Base-by-base conservation (phyloP, 202 grass and related monocot species). In the Hordeum pubiflorum region DNA sequence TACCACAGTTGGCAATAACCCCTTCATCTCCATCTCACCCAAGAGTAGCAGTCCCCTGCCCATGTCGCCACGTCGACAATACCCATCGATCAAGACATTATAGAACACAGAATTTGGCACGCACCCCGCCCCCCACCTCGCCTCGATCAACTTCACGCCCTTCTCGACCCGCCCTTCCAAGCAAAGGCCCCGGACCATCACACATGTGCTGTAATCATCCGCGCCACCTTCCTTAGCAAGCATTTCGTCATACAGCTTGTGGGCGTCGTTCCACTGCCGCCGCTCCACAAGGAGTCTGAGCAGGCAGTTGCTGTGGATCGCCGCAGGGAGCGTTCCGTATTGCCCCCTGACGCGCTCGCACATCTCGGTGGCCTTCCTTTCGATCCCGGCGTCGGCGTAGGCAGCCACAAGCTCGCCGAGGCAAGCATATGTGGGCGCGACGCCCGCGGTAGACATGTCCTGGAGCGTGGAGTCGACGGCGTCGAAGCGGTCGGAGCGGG, bases 181-280 rank as follows among this genome's bases (percentile, higher is more conserved):
- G 70, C 93, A 97, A 79, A 89, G 31, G 36, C 93, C 88, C 3
- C 84, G 64, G 43, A 89, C 86, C 74, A 97, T 69, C 44, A 91
- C 88, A 48, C 61, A 89, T 1, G 93, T 90, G 74, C 63, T 97
- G 79, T 91, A 93, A 39, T 88, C 79, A 82, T 97, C 82, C 1
- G 84, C 82, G 10, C 87, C 89, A 6, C 21, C 68, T 7, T 85
- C 76, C 80, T 34, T 74, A 0, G 62, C 43, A 29, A 97, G 86
- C 87, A 97, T 93, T 88, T 93, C 89, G 56, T 80, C 91, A 54
- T 88, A 91, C 78, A 93, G 46, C 85, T 80, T 75, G 39, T 27
- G 75, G 17, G 87, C 91, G 22, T 63, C 27, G 72, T 83, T 58
- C 62, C 82, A 90, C 7, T 57, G 70, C 6, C 72, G 43, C 21